These are phyloP conservation scores for Zanthoxylum bungeanum DNA, from an alignment of 345 rosid genomes.

Conservation along the genomic window DNA sequence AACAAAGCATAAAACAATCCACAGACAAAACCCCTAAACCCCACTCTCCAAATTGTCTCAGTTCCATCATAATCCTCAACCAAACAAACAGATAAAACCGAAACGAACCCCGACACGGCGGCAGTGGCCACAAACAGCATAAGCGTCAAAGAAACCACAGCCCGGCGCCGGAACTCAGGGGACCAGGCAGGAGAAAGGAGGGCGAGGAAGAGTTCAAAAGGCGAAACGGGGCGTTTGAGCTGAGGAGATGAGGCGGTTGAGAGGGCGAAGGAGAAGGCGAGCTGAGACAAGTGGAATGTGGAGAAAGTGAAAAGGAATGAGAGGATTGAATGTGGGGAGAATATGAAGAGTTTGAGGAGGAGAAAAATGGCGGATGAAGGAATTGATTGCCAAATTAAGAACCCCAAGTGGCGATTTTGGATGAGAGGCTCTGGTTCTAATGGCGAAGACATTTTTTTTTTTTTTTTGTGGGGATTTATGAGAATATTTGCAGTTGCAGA, in stretches of 20 bases:
- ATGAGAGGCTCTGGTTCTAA: not conserved
- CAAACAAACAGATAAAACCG: conserved; percentile 40
- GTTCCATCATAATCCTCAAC: conserved; percentile 15
- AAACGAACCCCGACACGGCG: conserved; percentile 41
- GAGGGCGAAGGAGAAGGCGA: not conserved
- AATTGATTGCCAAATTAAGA: conserved; percentile 10
- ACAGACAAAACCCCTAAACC: conserved; percentile 64
- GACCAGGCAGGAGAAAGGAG: conserved; percentile 35
- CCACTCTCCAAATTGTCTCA: conserved; percentile 31
- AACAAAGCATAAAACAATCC: conserved; percentile 62
- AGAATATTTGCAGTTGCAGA: too few species aligned
- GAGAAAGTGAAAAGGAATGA: not conserved
- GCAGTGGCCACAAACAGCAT: conserved; percentile 40
- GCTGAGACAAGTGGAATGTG: not conserved
- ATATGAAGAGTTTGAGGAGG: not conserved
- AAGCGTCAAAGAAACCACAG: conserved; percentile 40
- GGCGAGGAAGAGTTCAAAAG: conserved; percentile 34
- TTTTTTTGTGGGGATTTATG: not conserved
- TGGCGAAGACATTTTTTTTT: not conserved
- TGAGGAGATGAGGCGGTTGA: not conserved
- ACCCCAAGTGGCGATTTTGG: conserved; percentile 7
- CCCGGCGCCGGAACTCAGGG: conserved; percentile 50
- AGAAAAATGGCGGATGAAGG: not conserved
- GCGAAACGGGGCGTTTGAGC: conserved; percentile 27
- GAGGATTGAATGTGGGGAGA: not conserved